Conservation (phyloP, 805 yeast genomes). For the Metschnikowia similis region DNA sequence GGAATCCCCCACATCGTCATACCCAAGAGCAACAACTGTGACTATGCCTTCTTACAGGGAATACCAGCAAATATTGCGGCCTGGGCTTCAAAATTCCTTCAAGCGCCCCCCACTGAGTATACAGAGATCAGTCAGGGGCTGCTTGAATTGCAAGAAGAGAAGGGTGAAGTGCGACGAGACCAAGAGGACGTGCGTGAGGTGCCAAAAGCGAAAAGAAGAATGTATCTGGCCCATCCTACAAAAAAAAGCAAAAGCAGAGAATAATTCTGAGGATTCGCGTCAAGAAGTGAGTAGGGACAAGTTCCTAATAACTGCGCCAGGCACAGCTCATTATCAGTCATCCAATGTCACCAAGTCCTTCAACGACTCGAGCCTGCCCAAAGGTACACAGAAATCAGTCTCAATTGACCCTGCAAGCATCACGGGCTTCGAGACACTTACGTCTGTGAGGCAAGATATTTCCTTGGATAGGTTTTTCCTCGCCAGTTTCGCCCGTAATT, state of each 20-base stretch:
- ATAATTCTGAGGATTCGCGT: too few relatives aligned
- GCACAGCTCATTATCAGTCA: background rate
- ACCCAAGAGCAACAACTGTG: background rate
- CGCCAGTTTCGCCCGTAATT: constrained; percentile 7
- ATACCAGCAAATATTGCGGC: constrained; percentile 8
- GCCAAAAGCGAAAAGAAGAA: constrained; percentile 5
- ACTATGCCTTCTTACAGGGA: constrained; percentile 8
- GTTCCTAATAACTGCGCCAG: background rate
- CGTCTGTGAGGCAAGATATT: background rate
- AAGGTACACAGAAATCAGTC: background rate
- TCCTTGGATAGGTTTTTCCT: constrained; percentile 9
- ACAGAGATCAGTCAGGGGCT: constrained; percentile 9
- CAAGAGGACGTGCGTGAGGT: constrained; percentile 7
- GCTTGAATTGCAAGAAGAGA: constrained; percentile 13
- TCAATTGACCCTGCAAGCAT: background rate
- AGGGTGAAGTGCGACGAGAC: constrained; percentile 17
- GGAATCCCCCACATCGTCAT: background rate
- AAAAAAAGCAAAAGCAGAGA: background rate
- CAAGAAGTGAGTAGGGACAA: background rate
- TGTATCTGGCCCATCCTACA: constrained; percentile 9
- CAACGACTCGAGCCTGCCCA: background rate
- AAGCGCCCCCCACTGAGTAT: background rate
- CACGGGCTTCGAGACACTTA: background rate
- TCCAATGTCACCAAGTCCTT: background rate
- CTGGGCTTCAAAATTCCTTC: background rate